These are phyloP conservation scores for Stenocarpella maydis DNA, from an alignment of 2,329 filamentous ascomycete genomes.

Conservation along the genomic window DNA sequence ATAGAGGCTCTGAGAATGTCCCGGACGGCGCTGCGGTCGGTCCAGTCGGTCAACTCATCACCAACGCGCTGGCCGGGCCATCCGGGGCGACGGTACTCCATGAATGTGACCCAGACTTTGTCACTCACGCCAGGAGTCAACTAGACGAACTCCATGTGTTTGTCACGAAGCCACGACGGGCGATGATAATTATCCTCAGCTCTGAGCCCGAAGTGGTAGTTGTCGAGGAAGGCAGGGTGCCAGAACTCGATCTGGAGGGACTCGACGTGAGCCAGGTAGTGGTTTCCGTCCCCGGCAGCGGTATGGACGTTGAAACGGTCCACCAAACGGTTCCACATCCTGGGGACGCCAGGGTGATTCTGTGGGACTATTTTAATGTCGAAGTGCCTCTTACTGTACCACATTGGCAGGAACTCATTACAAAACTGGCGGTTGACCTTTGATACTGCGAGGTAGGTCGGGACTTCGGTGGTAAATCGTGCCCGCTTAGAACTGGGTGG, in stretches of 20 bases:
- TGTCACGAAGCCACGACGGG: too few species aligned
- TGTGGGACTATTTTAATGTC: neutral
- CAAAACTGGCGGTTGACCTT: neutral
- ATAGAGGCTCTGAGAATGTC: neutral
- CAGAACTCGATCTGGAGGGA: neutral
- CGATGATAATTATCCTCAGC: too few species aligned
- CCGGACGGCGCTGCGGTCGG: neutral
- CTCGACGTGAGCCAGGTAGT: neutral
- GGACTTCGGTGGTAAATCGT: too few species aligned
- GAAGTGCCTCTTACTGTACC: neutral
- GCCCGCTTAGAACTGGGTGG: too few species aligned
- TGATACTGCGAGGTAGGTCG: neutral
- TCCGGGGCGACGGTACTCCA: accelerated
- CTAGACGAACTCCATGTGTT: too few species aligned
- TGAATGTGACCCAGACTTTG: neutral
- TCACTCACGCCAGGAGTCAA: neutral
- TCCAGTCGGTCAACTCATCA: neutral
- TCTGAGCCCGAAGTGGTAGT: too few species aligned
- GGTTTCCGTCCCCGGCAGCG: neutral
- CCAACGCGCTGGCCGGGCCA: accelerated
- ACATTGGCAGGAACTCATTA: neutral
- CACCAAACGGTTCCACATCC: neutral
- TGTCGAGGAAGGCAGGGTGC: neutral
- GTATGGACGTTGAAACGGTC: neutral
- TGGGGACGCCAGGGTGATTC: neutral